Conservation (phyloP, 192 early-diverging fungal species). For the Coemansia sp. region DNA sequence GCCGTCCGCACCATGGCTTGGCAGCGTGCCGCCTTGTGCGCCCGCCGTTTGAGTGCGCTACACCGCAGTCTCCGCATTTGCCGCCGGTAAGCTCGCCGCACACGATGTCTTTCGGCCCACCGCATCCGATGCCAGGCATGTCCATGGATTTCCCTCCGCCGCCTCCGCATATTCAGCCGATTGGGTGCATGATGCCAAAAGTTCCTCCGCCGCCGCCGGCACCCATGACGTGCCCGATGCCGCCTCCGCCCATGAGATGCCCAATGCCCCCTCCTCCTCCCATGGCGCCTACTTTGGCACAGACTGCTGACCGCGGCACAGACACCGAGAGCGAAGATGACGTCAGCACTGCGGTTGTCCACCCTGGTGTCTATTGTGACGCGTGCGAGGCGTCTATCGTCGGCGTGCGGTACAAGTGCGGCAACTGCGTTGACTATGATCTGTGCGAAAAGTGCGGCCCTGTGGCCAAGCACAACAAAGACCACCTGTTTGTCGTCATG, state of each 20-base stretch:
- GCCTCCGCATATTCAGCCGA: background rate
- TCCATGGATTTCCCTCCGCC: background rate
- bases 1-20: background rate
- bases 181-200: background rate
- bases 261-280: background rate
- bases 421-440: constrained; percentile 93
- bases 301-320: constrained; percentile 10
- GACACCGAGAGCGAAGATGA: background rate
- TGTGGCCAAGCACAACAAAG: constrained; percentile 60
- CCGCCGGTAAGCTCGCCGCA: background rate
- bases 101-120: background rate
- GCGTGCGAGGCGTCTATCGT: constrained; percentile 67
- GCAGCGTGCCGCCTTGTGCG: constrained; percentile 4
- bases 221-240: background rate
- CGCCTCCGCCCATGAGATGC: background rate
- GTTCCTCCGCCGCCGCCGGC: too few species aligned
- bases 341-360: background rate
- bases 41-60: constrained; percentile 5
- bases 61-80: background rate
- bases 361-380: constrained; percentile 33
- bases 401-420: constrained; percentile 91
- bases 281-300: background rate
- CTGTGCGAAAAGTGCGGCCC: constrained; percentile 90
- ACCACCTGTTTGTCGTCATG: constrained; percentile 91
- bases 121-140: background rate